Percentiles rank a stretch among this genome's conserved stretches.
Conservation (phyloP, 768 basidiomycete genomes). For the Flagelloscypha sp. region DNA sequence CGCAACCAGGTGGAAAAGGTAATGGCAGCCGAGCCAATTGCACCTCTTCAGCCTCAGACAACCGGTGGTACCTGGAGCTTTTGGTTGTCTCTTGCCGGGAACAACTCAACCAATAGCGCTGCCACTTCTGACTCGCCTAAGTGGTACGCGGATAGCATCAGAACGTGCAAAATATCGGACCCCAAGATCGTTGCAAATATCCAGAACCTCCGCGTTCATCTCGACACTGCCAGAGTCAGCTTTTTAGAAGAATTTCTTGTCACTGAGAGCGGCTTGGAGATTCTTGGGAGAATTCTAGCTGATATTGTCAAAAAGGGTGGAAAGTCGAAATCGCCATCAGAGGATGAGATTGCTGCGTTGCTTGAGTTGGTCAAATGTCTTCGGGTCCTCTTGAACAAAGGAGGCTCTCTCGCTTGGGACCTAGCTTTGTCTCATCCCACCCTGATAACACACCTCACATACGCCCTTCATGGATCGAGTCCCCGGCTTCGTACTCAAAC, state of each 20-base stretch:
- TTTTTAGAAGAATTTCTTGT: constrained; percentile 79
- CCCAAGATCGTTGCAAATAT: constrained; percentile 66
- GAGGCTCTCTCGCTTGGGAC: constrained; percentile 19
- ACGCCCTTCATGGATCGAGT: constrained; percentile 58
- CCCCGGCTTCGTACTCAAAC: constrained; percentile 61
- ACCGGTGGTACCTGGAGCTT: constrained; percentile 72
- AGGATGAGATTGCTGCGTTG: constrained; percentile 60
- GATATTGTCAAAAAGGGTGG: constrained; percentile 58
- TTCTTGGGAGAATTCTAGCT: constrained; percentile 49
- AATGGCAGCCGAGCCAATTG: constrained; percentile 22
- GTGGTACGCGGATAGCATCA: constrained; percentile 58
- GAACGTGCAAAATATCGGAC: constrained; percentile 44
- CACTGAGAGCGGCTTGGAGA: constrained; percentile 55
- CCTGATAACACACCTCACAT: constrained; percentile 64
- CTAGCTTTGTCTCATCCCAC: constrained; percentile 50
- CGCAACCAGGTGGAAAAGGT: too few species aligned
- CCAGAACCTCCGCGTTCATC: constrained; percentile 73
- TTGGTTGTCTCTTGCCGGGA: constrained; percentile 51
- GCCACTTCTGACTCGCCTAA: constrained; percentile 42
- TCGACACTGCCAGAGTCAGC: constrained; percentile 71
- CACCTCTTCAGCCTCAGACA: constrained; percentile 49
- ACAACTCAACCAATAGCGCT: too few species aligned
- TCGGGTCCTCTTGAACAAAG: constrained; percentile 76
- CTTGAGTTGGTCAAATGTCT: constrained; percentile 74
- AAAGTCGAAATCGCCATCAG: constrained; percentile 50